Conservation (phyloP, 179 eudicot species). For the Corrigiola litoralis region DNA sequence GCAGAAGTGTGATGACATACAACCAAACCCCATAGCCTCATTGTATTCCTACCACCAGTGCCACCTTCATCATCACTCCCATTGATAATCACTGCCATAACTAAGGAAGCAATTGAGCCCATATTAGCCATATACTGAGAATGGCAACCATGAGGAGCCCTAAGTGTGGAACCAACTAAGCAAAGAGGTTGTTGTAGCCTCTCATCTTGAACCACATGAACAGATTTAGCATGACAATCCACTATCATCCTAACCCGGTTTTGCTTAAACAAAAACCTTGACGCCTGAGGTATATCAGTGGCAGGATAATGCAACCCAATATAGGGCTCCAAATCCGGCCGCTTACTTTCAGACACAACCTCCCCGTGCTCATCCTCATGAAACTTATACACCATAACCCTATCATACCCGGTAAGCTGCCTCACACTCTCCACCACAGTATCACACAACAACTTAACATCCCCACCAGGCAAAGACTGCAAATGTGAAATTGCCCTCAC, state of each 20-base stretch:
- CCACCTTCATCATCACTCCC: conserved; percentile 57
- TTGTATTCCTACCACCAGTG: conserved; percentile 37
- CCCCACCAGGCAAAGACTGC: conserved; percentile 92
- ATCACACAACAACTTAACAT: conserved; percentile 79
- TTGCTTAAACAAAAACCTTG: conserved; percentile 87
- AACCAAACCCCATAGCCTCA: conserved; percentile 96
- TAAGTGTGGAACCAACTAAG: conserved; percentile 85
- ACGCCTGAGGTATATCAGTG: conserved; percentile 95
- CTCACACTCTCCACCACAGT: conserved; percentile 76
- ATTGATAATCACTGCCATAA: conserved; percentile 88
- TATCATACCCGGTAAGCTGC: conserved; percentile 87
- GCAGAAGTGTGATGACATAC: conserved; percentile 94
- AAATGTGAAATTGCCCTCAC: conserved; percentile 79
- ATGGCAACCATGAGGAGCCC: conserved; percentile 97
- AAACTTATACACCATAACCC: conserved; percentile 97
- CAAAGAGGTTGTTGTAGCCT: conserved; percentile 66
- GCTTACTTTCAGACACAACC: conserved; percentile 78
- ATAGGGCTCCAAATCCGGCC: conserved; percentile 77
- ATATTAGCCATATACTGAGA: conserved; percentile 96
- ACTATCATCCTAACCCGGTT: conserved; percentile 93
- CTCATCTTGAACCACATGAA: conserved; percentile 65
- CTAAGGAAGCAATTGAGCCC: conserved; percentile 88
- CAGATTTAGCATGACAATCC: conserved; percentile 70
- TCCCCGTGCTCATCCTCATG: conserved; percentile 99
- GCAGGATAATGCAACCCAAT: conserved; percentile 96